Evolutionary conservation across 768 basidiomycete species (phyloP).

Genomic region (Nidularia pulvinata): DNA sequence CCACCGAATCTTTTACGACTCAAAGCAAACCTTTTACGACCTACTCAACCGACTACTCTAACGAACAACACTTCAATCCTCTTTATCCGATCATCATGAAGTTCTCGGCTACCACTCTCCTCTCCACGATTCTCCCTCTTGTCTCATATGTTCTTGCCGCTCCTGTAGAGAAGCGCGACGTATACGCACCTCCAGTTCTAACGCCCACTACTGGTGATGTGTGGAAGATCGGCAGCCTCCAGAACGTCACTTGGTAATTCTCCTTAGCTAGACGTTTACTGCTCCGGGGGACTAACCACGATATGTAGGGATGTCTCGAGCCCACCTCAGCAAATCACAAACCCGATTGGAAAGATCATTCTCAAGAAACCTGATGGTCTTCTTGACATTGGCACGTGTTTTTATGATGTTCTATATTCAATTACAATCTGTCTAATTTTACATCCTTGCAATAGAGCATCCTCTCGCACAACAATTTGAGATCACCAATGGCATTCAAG

Average conservation of each 20-base stretch:
- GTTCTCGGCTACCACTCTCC: background rate
- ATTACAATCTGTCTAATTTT: background rate
- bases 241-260: slow-evolving; percentile 28
- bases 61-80: background rate
- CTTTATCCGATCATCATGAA: background rate
- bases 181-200: slow-evolving; percentile 40
- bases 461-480: slow-evolving; percentile 36
- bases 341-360: slow-evolving; percentile 34
- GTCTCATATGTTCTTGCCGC: slow-evolving; percentile 15
- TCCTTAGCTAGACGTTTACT: background rate
- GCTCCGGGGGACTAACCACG: background rate
- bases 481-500: slow-evolving; percentile 27
- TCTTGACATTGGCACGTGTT: slow-evolving; percentile 27
- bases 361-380: slow-evolving; percentile 23
- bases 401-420: background rate
- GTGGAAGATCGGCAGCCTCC: slow-evolving; percentile 23
- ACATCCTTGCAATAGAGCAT: slow-evolving; percentile 12
- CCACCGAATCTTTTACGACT: no score
- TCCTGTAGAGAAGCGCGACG: slow-evolving; percentile 32
- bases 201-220: slow-evolving; percentile 18
- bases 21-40: no score
- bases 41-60: background rate
- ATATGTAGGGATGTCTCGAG: slow-evolving; percentile 31
- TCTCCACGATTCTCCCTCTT: slow-evolving; percentile 6
- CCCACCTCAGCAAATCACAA: slow-evolving; percentile 39